Evolutionary conservation across 1,284 basidiomycete species (phyloP).

Genomic region (Coniferiporia sulphurascens): DNA sequence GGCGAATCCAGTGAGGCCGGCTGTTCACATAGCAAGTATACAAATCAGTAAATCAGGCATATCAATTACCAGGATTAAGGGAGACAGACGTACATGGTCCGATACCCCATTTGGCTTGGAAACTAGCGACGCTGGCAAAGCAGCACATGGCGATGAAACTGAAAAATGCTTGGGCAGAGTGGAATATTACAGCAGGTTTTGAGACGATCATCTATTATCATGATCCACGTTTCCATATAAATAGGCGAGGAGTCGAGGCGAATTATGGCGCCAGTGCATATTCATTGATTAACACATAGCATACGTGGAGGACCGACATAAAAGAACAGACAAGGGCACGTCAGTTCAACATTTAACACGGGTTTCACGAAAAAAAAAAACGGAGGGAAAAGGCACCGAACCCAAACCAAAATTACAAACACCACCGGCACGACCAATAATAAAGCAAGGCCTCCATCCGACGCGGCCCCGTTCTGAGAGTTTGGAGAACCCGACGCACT

Average conservation of each 20-base stretch:
- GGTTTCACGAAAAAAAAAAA: slow-evolving; percentile 3
- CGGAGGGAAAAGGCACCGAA: slow-evolving; percentile 33
- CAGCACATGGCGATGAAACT: slow-evolving; percentile 86
- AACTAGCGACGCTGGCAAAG: slow-evolving; percentile 79
- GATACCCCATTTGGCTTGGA: slow-evolving; percentile 78
- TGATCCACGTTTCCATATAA: background rate
- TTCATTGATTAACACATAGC: background rate
- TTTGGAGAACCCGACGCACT: slow-evolving; percentile 4
- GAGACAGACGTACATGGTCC: slow-evolving; percentile 74
- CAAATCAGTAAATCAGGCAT: background rate
- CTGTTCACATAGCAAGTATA: slow-evolving; percentile 36
- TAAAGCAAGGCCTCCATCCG: slow-evolving; percentile 47
- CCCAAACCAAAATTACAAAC: slow-evolving; percentile 64
- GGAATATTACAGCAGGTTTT: slow-evolving; percentile 72
- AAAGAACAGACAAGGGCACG: background rate
- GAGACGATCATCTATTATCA: slow-evolving; percentile 71
- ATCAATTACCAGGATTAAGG: background rate
- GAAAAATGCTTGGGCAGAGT: slow-evolving; percentile 77
- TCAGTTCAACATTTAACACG: background rate
- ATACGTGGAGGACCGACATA: background rate
- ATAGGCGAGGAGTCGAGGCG: background rate
- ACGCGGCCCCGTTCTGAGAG: slow-evolving; percentile 8
- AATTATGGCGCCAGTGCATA: background rate
- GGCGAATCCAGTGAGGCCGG: slow-evolving; percentile 82
- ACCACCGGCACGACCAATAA: slow-evolving; percentile 57